Base-by-base conservation (phyloP, 495 filamentous ascomycete species). In the Opeltia flavorubescens region DNA sequence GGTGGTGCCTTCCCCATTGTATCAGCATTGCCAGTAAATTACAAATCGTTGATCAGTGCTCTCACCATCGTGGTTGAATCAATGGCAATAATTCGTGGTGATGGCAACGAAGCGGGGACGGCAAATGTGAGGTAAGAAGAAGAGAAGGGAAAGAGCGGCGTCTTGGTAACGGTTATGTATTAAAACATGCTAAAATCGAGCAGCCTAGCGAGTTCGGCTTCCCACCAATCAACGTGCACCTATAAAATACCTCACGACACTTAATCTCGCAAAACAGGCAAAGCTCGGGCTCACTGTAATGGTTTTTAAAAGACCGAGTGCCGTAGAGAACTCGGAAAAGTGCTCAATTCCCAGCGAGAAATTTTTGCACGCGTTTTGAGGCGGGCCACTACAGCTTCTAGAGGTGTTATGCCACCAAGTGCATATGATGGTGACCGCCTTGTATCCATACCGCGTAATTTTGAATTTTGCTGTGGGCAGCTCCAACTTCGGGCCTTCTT, bases 31-130 rank as follows among this genome's bases (percentile, higher is more conserved):
- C 7, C 6, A 50, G 9, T 50, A 44, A 45, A 50, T 43, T 5
- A 36, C 47, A 41, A 39, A 43, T 9, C 43, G 50, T 44, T 48
- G 47, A 36, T 45, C 50, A 33, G 47, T 44, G 34, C 44, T 44
- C 35, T 34, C 47, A 43, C 51, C 54, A 34, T 23, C 50, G 39
- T 56, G 47, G 30, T 33, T 36, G 25, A 38, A 40, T 48, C 52
- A 55, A 49, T 52, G 35, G 40, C 26, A 35, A 41, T 45, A 46
- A 36, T 24, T 17, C 39, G 31, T 49, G 48, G 18, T 51, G 47
- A 52, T 50, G 48, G 44, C 25, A 39, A 50, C 48, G 27, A 42
- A 35, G 51, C 27, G 29, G 47, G 43, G 38, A 43, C n/a, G 40
- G 26, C n/a, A 5, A 17, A 24, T 33, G 45, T 31, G 26, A 31